Evolutionary conservation across 495 filamentous ascomycete species (phyloP), one percentile per base, ranked within the genome.

Genomic region (Penicillium daleae): DNA sequence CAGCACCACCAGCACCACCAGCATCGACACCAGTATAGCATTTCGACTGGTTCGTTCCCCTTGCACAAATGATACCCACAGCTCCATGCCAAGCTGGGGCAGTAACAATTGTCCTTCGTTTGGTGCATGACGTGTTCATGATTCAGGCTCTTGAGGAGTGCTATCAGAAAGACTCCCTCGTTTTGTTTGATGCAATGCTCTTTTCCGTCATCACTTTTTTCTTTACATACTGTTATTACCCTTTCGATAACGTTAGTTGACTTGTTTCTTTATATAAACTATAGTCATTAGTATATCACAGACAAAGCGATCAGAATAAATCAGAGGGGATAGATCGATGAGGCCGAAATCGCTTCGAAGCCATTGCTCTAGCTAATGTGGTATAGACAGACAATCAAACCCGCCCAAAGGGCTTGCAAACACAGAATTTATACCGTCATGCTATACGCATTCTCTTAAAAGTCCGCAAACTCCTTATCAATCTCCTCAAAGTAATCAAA

Each of bases 401-500:
- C 53, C 37, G 50, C 62, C 59, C 2, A 46, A 26, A 40, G 42
- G 62, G 56, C 56, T 60, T 56, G 33, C 17, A 40, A 2, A 59
- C 24, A 49, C 26, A 32, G 62, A 21, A 58, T 63, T 52, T 53
- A 62, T 19, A 22, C 51, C 27, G 12, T 10, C 42, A 58, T 40
- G 12, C 49, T 51, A 22, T 37, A 24, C 17, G 35, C 31, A 40
- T 7, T 4, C 8, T 6, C 6, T 52, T 72, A 82, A 33, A 80
- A 77, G 33, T 80, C 83, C 50, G 79, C 78, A 83, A 97, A 97
- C 78, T 96, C 90, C 67, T 77, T 80, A 75, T 97, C 94, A 24
- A 97, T 90, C 67, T 86, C 84, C 81, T 97, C 93, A 78, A 88
- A 97, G 64, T 89, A 76, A 70, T 97, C 91, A 65, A 94, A 89